Base-by-base conservation (phyloP, 805 yeast genomes). In the Ascoidea tarda region DNA sequence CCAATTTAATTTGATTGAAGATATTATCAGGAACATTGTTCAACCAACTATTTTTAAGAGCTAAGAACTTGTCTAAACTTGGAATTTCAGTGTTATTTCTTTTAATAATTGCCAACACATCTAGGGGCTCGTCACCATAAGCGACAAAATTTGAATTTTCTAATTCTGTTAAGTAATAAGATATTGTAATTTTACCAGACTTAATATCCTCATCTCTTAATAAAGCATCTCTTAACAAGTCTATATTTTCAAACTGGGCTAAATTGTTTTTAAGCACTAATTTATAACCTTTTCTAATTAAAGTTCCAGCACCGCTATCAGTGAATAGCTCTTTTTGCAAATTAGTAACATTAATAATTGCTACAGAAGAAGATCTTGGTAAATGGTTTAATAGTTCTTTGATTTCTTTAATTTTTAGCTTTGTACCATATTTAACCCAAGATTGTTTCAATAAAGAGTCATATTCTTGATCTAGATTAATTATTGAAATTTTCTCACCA, bases 301-400 rank as follows among this genome's bases (percentile, higher is more conserved):
- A 76, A 49, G 99, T 93, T 65, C 99, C 99, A 33, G 99, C 99
- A 69, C 99, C 99, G n/a, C 96, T 85, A 68, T 93, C 99, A 46
- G 99, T 93, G 71, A 93, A 93, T 63, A 93, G 78, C 69, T 93
- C 99, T 67, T 91, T 93, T 71, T 93, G 98, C 63, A 93, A 77
- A 66, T 93, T 97, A 62, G 86, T 79, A 48, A 93, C 97, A 59
- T 91, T 87, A 62, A 93, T 93, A 66, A 93, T 93, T 47, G 99
- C 99, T 50, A 93, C 99, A 5, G 97, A 89, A 0, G 97, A 89
- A 4, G 97, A 87, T 68, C 98, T 82, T 55, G 99, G 99, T 66
- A 93, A 77, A 66, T 84, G 90, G 71, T 87, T 91, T 65, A 93
- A 78, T 64, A 93, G 77, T 63, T 93, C 99, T 68, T 87, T 89